These are phyloP conservation scores for Colletotrichum euphorbiae DNA, from an alignment of 2,329 filamentous ascomycete genomes.

Conservation along the genomic window DNA sequence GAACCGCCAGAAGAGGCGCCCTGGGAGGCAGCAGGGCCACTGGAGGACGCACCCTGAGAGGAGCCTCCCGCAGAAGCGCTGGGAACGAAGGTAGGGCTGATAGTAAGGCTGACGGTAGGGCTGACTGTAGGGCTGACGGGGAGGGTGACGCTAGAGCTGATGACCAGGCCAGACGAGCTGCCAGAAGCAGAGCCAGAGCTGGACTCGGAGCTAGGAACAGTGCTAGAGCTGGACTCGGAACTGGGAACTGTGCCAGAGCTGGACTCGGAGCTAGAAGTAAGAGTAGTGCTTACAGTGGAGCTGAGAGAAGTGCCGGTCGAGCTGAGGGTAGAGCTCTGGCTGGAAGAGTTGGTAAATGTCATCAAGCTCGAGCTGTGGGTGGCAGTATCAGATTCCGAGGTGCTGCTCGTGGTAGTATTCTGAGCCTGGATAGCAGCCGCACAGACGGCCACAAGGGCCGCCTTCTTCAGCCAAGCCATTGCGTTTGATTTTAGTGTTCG, in stretches of 20 bases:
- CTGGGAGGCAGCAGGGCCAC: background rate
- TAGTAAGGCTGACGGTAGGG: background rate
- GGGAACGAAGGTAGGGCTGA: background rate
- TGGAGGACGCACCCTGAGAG: background rate
- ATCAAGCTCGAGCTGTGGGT: background rate
- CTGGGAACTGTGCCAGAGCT: background rate
- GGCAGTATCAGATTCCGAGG: too few relatives aligned
- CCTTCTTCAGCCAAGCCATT: conserved; percentile 29
- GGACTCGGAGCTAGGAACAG: background rate
- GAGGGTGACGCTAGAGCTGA: background rate
- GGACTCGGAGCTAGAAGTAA: background rate
- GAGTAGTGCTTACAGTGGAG: background rate
- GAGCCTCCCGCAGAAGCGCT: background rate
- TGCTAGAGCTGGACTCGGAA: background rate
- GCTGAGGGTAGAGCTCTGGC: background rate
- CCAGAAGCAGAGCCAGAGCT: background rate
- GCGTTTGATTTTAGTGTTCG: background rate
- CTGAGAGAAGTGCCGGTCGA: background rate
- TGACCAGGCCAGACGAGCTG: background rate
- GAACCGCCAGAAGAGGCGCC: too few relatives aligned
- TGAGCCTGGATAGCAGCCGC: background rate
- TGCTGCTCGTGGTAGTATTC: background rate
- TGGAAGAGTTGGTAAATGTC: background rate
- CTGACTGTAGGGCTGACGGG: background rate
- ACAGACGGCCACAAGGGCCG: conserved; percentile 19